These are phyloP conservation scores for Tulasnella sp. DNA, from an alignment of 768 basidiomycete species.

Conservation along the genomic window DNA sequence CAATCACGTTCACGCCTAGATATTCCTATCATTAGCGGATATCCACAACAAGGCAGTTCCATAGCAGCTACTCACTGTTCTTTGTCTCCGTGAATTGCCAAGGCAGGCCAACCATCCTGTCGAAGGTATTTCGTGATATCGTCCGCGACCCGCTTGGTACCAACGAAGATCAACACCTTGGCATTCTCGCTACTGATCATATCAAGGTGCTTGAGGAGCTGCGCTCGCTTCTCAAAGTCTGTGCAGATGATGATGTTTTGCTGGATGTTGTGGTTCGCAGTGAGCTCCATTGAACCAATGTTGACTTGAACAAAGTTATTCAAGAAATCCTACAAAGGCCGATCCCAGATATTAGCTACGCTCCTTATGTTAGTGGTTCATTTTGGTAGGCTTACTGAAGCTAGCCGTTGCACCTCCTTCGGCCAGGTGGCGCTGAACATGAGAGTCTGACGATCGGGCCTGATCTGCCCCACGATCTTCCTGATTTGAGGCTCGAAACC, in stretches of 20 bases:
- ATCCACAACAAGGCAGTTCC: too few relatives aligned
- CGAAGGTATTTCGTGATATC: constrained; percentile 97
- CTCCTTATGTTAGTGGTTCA: background rate
- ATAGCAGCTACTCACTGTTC: constrained; percentile 60
- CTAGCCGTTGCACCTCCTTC: constrained; percentile 97
- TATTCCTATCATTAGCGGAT: constrained; percentile 9
- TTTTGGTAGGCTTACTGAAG: constrained; percentile 44
- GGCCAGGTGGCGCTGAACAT: constrained; percentile 99
- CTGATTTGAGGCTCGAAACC: constrained; percentile 99
- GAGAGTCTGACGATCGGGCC: constrained; percentile 95
- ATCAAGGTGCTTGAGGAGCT: constrained; percentile 93
- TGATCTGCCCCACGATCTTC: constrained; percentile 94
- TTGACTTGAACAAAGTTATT: constrained; percentile 97
- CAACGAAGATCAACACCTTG: constrained; percentile 97
- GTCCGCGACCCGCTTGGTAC: constrained; percentile 94
- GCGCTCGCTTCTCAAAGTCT: constrained; percentile 93
- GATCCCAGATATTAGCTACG: background rate
- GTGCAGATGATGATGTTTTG: constrained; percentile 95
- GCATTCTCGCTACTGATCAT: constrained; percentile 94
- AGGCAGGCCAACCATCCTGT: constrained; percentile 98
- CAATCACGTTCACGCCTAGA: constrained; percentile 95
- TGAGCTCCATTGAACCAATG: constrained; percentile 96
- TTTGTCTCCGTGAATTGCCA: constrained; percentile 99
- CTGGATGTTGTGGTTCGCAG: constrained; percentile 95
- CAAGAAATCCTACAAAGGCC: constrained; percentile 68